Percentiles rank a stretch among this genome's conserved stretches.
These are phyloP conservation scores for Dispira parvispora DNA, from an alignment of 192 early-diverging fungal genomes.

Conservation along the genomic window DNA sequence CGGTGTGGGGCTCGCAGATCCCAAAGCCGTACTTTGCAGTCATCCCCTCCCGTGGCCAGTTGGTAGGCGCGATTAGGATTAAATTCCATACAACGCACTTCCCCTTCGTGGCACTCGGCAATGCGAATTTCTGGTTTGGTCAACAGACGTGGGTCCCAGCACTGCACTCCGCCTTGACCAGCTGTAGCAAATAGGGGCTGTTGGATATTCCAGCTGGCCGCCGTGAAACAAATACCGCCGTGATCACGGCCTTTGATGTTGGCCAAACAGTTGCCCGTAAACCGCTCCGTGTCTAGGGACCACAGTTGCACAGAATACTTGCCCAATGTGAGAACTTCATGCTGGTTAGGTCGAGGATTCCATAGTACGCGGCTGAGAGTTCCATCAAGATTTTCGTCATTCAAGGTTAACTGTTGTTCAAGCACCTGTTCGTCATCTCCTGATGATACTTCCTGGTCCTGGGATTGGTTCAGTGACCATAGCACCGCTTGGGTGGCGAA, in stretches of 20 bases:
- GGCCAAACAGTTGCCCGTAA: neutral
- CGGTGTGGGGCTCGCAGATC: slow-evolving; percentile 41
- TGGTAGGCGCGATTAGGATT: slow-evolving; percentile 52
- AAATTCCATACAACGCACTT: slow-evolving; percentile 56
- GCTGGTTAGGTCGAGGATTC: neutral
- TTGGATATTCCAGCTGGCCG: neutral
- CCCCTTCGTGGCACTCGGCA: slow-evolving; percentile 51
- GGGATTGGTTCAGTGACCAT: neutral
- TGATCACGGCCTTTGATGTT: neutral
- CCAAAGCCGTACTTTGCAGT: slow-evolving; percentile 79
- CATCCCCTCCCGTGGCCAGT: slow-evolving; percentile 74
- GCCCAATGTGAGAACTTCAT: neutral
- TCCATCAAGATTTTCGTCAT: neutral
- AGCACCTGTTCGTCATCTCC: neutral
- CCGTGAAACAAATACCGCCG: neutral
- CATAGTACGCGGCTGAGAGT: neutral
- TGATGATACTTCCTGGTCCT: neutral
- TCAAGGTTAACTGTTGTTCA: neutral
- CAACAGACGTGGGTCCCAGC: slow-evolving; percentile 50
- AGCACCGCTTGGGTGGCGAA: neutral
- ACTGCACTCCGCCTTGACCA: slow-evolving; percentile 36
- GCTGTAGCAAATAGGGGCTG: slow-evolving; percentile 30
- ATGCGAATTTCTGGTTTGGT: slow-evolving; percentile 17
- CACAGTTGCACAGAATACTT: neutral
- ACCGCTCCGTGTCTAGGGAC: neutral